These are phyloP conservation scores for Pleodorina starrii DNA, from an alignment of 139 green algal species.

Conservation along the genomic window DNA sequence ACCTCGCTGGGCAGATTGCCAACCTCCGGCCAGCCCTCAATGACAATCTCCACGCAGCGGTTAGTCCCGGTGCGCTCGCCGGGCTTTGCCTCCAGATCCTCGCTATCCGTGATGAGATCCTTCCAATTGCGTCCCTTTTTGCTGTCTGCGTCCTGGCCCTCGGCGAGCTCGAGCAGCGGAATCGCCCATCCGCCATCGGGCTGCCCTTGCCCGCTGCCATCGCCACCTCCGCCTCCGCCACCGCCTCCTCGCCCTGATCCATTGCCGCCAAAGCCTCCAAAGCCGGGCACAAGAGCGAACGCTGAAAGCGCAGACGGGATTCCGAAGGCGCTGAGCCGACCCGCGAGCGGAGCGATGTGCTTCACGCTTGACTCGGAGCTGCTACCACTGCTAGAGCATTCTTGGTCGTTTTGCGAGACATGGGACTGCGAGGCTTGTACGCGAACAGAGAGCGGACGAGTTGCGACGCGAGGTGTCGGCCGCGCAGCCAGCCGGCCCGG, in stretches of 20 bases:
- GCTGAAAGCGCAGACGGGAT: constrained; percentile 17
- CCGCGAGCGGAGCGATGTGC: background rate
- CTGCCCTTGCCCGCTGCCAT: constrained; percentile 40
- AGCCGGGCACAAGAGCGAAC: constrained; percentile 34
- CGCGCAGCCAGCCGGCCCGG: constrained; percentile 28
- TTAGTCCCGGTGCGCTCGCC: constrained; percentile 59
- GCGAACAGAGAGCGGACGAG: constrained; percentile 20
- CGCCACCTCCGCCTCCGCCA: constrained; percentile 55
- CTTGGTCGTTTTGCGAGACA: background rate
- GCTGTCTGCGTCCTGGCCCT: background rate
- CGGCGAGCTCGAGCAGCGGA: constrained; percentile 28
- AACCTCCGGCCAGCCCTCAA: constrained; percentile 73
- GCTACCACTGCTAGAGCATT: constrained; percentile 40
- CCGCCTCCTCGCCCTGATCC: constrained; percentile 44
- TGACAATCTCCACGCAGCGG: constrained; percentile 72
- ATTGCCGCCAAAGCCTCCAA: constrained; percentile 54
- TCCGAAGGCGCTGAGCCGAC: background rate
- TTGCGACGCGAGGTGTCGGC: constrained; percentile 3
- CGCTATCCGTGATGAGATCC: constrained; percentile 51
- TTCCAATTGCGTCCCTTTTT: constrained; percentile 49
- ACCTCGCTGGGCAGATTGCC: constrained; percentile 64
- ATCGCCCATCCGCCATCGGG: constrained; percentile 20
- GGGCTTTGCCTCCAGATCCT: constrained; percentile 42
- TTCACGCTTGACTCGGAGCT: background rate
- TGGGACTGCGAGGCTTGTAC: background rate